Evolutionary conservation across 345 rosid species (phyloP), one percentile per base, ranked within the genome.

Genomic region (Eucalyptus microcorys): DNA sequence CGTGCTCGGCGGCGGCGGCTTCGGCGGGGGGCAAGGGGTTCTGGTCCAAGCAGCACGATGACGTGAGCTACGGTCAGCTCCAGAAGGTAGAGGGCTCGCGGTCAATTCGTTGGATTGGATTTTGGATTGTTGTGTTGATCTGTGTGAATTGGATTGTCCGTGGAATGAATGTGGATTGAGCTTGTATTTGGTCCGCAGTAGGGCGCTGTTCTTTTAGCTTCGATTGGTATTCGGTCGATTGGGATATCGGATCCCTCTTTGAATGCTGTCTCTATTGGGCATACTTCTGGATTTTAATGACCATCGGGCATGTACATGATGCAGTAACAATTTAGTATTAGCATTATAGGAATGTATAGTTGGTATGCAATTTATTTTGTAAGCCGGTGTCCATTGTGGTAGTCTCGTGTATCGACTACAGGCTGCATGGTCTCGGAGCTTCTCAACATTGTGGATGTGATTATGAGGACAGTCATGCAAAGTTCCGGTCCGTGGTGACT

Each of bases 11-110:
- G 10, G 80, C 43, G 43, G 76, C 1, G 10, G 80, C 80, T 52
- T 52, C 7, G 16, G 13, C 14, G 5, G 47, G 47, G 15, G 15
- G 95, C 86, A 94, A 92, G 92, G 95, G 95, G 50, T 94, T 96
- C 93, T 96, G 99, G 99, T 94, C 97, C 71, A 95, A 94, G 84
- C 94, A 94, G 37, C 91, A 92, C 61, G 95, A 93, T 53, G 99
- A 93, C 89, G 92, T 97, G 90, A 89, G 94, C 94, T 97, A 92
- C 90, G 93, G 94, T 91, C 98, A 96, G 91, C 93, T 96, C 71
- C 96, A 95, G 88, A 95, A 97, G 99, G 99, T 97, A 90, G 92
- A 85, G 15, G 89, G 71, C 24, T 45, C 5, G 11, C 30, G 47
- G 84, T 76, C 47, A 14, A 71, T 19, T 76, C 14, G 83, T 76